Evolutionary conservation across 768 basidiomycete genomes (phyloP), one percentile per base, ranked within the genome.

Genomic region (Erythrobasidium yunnanense): DNA sequence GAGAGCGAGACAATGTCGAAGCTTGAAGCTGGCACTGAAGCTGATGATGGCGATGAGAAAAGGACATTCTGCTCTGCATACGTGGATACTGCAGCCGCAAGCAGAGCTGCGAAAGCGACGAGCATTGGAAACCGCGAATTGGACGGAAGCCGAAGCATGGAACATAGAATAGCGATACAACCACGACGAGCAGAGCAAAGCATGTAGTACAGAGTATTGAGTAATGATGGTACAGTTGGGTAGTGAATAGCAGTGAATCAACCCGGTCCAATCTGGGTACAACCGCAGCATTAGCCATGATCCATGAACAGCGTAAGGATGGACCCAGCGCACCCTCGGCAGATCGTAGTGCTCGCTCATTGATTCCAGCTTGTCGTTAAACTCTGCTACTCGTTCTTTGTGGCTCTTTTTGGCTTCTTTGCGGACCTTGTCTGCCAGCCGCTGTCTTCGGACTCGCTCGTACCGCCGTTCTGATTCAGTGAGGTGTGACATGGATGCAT

Each of bases 341-440:
- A 63, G 46, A 47, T 63, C 60, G 32, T 93, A 88, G 81, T 91
- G 90, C 78, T 92, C 90, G 76, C 87, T 88, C 65, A 91, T 81
- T 66, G 83, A 78, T 77, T 92, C 90, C 7, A 95, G 80, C 74
- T 91, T 87, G 25, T 81, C 72, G 73, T 95, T 95, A 73, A 92
- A 89, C 73, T 91, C 89, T 69, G 83, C 84, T 35, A 95, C 90
- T 46, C 90, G 85, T 68, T 95, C 90, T 77, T 95, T 95, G 78
- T 95, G 90, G 4, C 87, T 89, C 78, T 87, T 88, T 72, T 79
- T 79, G 0, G 90, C 90, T 72, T 87, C 73, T 77, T 83, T 87
- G 18, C 82, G 81, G 18, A 92, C 87, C 70, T 83, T 83, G 67
- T 84, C 82, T 23, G 82, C 81, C 50, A 90, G 82, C 75, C 89